Evolutionary conservation across 441 rosid genomes (phyloP), one percentile per base, ranked within the genome.

Genomic region (Isatis lusitanica): DNA sequence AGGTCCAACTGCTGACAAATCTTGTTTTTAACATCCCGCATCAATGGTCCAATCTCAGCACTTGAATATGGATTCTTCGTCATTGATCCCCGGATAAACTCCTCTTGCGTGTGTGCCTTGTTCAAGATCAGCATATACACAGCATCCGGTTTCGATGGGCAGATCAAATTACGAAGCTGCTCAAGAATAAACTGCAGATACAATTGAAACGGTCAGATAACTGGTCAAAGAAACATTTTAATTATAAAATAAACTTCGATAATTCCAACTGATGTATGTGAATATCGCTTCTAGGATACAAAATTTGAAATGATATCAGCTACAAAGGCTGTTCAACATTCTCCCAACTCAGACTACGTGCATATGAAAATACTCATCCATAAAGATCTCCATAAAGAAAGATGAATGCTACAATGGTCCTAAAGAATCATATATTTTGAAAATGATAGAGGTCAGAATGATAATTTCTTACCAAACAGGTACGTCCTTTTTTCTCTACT

Each of bases 11-110:
- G 99, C 73, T 89, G 96, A 83, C 99, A 97, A 69, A 97, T 97
- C 81, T 97, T 95, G 79, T 97, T 95, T 82, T 97, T 97, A 70
- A 95, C 99, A 78, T 97, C 99, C 42, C 99, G 97, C 99, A 97
- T 97, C 81, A 97, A 82, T 36, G 99, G 99, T 80, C 99, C 98
- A 78, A 97, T 91, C 84, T 97, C 98, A 51, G 98, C 81, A 84
- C 99, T 95, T 39, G 98, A 91, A 86, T 97, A 97, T 50, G 99
- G 99, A 85, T 89, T 93, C 79, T 93, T 97, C 11, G 99, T 95
- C 99, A 97, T 97, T 71, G 98, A 93, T 70, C 99, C 99, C 87
- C 99, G 83, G 58, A 95, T 97, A 74, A 91, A 97, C 83, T 97
- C 99, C 77, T 97, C 99, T 77, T 97, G 99, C 8, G 99, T 97